Base-by-base conservation (phyloP, 495 filamentous ascomycete genomes). In the Evansstolkia leycettana region DNA sequence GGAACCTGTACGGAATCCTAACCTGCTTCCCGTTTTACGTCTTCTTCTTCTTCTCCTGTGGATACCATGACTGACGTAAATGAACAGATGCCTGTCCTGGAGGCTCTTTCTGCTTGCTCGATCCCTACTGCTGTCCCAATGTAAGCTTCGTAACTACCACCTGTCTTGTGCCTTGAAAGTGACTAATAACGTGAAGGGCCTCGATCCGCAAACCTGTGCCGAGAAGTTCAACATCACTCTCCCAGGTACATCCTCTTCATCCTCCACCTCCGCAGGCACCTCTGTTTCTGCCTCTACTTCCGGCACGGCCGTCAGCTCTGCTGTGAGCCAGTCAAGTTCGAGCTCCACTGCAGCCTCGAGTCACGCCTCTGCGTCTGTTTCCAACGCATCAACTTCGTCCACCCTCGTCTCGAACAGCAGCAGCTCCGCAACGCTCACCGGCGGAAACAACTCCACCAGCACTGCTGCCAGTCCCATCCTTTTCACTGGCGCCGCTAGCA, bases 1-100 rank as follows among this genome's bases (percentile, higher is more conserved):
- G 43, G 43, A 12, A 46, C 43, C 2, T 42, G 42, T 45, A 35
- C 13, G 38, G n/a, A 7, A n/a, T n/a, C n/a, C n/a, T n/a, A n/a
- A n/a, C n/a, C n/a, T n/a, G n/a, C n/a, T n/a, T n/a, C n/a, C 24
- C n/a, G 7, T 28, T 19, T 23, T 26, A 11, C 14, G 16, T 23
- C 32, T 18, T n/a, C 33, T 18, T 28, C 11, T 37, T 32, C 20
- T 18, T 9, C 14, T 33, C 17, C 31, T 19, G 3, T 13, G 6
- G 7, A 18, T 23, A 11, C 26, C 17, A 17, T 31, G 25, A 33
- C n/a, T 11, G 8, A 28, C 17, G 12, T 14, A 23, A 36, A 11
- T 10, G 20, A 18, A 3, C 31, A 45, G 42, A 42, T 14, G 43
- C 35, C 28, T 46, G 43, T 28, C 39, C 43, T 28, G 36, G 38